Conservation (phyloP, 2,329 filamentous ascomycete species). For the Penicillium sp. region DNA sequence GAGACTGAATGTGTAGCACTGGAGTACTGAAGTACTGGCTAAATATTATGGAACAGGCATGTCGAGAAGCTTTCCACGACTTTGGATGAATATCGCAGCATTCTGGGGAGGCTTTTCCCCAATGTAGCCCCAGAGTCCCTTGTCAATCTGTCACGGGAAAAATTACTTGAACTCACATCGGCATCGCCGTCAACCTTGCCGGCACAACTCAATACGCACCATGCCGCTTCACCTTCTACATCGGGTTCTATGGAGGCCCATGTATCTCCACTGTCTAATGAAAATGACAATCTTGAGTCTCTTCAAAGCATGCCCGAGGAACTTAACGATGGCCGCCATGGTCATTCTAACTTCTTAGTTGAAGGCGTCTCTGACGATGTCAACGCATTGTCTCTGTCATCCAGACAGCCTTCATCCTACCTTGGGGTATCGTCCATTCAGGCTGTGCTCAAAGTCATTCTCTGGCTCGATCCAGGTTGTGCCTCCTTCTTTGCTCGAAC, state of each 20-base stretch:
- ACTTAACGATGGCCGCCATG: constrained; percentile 41
- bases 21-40: neutral
- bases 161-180: constrained; percentile 55
- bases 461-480: constrained; percentile 55
- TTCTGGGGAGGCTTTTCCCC: constrained; percentile 65
- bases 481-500: constrained; percentile 50
- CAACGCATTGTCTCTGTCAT: constrained; percentile 64
- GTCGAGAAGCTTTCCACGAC: constrained; percentile 63
- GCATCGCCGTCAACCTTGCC: constrained; percentile 33
- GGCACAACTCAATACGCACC: constrained; percentile 35
- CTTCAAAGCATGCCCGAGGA: constrained; percentile 76
- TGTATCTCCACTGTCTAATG: constrained; percentile 43
- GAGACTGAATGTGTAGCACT: constrained; percentile 23
- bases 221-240: constrained; percentile 45
- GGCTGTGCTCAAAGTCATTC: constrained; percentile 71
- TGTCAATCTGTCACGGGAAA: constrained; percentile 58
- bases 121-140: constrained; percentile 55
- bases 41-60: constrained; percentile 25
- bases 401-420: constrained; percentile 65
- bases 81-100: constrained; percentile 64
- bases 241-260: constrained; percentile 49
- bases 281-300: constrained; percentile 57
- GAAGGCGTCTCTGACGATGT: constrained; percentile 70
- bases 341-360: constrained; percentile 55
- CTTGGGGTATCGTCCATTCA: constrained; percentile 74